Conservation (phyloP, 805 yeast genomes). For the Isabelozyma gotoi region DNA sequence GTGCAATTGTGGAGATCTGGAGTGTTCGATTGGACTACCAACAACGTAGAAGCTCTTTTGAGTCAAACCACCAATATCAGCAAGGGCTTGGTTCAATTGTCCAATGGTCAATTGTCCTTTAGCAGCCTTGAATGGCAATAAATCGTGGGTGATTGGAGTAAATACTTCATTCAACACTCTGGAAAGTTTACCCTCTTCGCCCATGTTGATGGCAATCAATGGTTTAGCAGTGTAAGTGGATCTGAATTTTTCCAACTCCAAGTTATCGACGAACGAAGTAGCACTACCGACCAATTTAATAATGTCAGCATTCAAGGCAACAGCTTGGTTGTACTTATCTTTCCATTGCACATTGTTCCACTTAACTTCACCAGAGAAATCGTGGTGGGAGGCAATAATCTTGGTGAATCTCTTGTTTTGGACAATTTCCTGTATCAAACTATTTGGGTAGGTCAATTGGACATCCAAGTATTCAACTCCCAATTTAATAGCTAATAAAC, state of each 20-base stretch:
- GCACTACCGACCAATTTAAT: constrained; percentile 87
- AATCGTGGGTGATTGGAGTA: constrained; percentile 81
- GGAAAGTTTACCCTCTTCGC: constrained; percentile 72
- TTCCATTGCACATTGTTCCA: constrained; percentile 80
- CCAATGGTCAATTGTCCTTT: constrained; percentile 74
- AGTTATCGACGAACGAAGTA: constrained; percentile 59
- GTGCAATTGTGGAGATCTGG: constrained; percentile 88
- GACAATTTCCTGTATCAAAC: constrained; percentile 51
- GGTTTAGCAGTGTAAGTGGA: constrained; percentile 54
- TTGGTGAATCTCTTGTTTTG: constrained; percentile 59
- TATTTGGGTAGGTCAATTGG: constrained; percentile 67
- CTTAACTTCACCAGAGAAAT: constrained; percentile 55
- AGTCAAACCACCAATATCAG: constrained; percentile 61
- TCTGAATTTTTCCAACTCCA: constrained; percentile 70
- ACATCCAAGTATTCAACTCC: constrained; percentile 83
- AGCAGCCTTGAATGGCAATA: constrained; percentile 70
- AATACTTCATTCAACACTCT: constrained; percentile 71
- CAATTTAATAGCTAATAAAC: constrained; percentile 63
- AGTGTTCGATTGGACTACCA: constrained; percentile 82
- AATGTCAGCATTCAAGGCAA: constrained; percentile 63
- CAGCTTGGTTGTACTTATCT: constrained; percentile 65
- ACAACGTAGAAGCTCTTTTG: constrained; percentile 66
- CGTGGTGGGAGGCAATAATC: constrained; percentile 83
- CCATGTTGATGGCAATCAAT: constrained; percentile 82
- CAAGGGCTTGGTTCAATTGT: constrained; percentile 58